These are phyloP conservation scores for Schoenoplectus triqueter DNA, from an alignment of 202 grass and related monocot genomes.

Conservation along the genomic window DNA sequence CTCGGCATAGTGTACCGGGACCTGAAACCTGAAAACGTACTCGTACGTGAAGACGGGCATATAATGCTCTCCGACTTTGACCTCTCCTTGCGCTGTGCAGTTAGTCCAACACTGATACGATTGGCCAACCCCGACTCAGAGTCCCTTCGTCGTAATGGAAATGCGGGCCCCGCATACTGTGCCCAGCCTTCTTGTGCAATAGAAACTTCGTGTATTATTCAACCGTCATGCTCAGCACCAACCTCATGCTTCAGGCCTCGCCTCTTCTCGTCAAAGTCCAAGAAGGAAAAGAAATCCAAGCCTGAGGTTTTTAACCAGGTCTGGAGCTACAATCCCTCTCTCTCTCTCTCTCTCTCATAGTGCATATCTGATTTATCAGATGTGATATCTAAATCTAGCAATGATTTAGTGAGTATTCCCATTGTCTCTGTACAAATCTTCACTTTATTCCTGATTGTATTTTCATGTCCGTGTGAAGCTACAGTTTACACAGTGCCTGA, in stretches of 20 bases:
- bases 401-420: conserved; percentile 1
- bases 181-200: conserved; percentile 56
- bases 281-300: conserved; percentile 74
- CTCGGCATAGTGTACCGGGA: conserved; percentile 89
- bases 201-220: conserved; percentile 68
- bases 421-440: background rate
- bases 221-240: conserved; percentile 68
- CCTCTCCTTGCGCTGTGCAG: conserved; percentile 70
- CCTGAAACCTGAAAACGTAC: conserved; percentile 88
- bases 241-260: conserved; percentile 82
- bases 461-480: background rate
- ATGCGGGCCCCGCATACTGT: conserved; percentile 43
- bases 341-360: background rate
- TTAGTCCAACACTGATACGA: conserved; percentile 72
- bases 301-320: conserved; percentile 80
- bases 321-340: background rate
- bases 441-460: background rate
- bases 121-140: conserved; percentile 59
- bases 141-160: conserved; percentile 52
- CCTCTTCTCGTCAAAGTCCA: conserved; percentile 69
- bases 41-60: conserved; percentile 89
- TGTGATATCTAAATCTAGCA: background rate
- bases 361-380: background rate
- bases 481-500: no score
- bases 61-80: conserved; percentile 94